A percentile compares a stretch with the other conserved stretches of the same genome.
Conservation (phyloP, 768 basidiomycete species). For the Suillus placidus region DNA sequence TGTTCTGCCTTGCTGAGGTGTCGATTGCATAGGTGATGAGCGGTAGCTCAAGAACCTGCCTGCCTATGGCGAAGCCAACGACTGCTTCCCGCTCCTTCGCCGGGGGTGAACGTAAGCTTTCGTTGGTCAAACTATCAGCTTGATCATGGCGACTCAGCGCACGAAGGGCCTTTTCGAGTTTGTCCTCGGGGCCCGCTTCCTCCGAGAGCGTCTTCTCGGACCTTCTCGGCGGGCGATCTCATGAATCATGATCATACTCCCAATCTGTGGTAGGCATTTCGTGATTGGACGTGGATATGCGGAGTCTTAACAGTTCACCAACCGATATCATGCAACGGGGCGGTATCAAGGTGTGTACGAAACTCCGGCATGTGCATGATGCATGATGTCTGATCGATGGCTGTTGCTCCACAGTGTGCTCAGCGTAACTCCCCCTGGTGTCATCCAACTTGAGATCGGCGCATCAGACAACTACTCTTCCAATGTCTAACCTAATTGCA, state of each 20-base stretch:
- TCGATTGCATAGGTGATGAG: not conserved
- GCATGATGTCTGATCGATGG: not conserved
- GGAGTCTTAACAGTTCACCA: not conserved
- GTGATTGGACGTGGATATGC: not conserved
- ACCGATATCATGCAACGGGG: not conserved
- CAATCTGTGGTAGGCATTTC: not conserved
- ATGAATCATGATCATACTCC: not conserved
- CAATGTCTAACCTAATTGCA: not conserved
- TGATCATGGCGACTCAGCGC: not conserved
- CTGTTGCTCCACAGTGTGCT: not conserved
- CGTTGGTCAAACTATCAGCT: not conserved
- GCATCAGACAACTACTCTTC: not conserved
- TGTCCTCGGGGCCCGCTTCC: not conserved
- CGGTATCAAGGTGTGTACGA: not conserved
- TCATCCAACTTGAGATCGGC: not conserved
- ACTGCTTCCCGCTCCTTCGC: not conserved
- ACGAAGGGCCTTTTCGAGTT: not conserved
- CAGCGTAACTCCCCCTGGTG: not conserved
- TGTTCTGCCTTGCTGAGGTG: not conserved
- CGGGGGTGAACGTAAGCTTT: not conserved
- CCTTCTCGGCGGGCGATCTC: not conserved
- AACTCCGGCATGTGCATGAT: not conserved
- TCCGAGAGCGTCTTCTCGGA: not conserved
- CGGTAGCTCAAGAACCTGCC: not conserved
- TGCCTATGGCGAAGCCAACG: not conserved